phyloP scores from a whole-genome alignment of 768 basidiomycete genomes.

The Hygrocybe punicea region DNA sequence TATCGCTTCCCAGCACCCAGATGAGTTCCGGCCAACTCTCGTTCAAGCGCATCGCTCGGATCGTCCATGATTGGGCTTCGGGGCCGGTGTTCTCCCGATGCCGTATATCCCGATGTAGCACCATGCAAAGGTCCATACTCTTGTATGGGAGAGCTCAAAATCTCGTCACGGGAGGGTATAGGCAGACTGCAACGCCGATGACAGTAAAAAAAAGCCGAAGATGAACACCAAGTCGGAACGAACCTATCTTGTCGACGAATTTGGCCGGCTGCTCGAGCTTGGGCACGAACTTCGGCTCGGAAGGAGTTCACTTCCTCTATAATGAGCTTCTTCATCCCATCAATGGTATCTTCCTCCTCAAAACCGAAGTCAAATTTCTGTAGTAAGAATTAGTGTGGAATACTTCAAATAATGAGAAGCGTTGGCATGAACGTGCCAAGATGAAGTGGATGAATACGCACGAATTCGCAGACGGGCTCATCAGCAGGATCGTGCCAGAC shows the following conservation, averaged over 20 bases:
- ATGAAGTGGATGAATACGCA: slow-evolving; percentile 29
- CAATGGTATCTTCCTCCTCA: slow-evolving; percentile 93
- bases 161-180: slow-evolving; percentile 78
- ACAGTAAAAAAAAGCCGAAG: slow-evolving; percentile 1
- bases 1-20: slow-evolving; percentile 28
- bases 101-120: slow-evolving; percentile 66
- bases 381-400: background rate
- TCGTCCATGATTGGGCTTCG: slow-evolving; percentile 79
- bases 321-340: slow-evolving; percentile 96
- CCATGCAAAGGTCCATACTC: slow-evolving; percentile 61
- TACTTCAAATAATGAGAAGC: too few species aligned
- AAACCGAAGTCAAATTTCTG: slow-evolving; percentile 95
- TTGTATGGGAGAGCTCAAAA: slow-evolving; percentile 69
- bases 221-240: slow-evolving; percentile 9
- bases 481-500: slow-evolving; percentile 99
- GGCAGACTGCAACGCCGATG: slow-evolving; percentile 51
- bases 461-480: slow-evolving; percentile 80
- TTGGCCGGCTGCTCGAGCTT: slow-evolving; percentile 68
- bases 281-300: slow-evolving; percentile 85
- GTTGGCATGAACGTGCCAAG: too few species aligned
- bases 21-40: slow-evolving; percentile 77
- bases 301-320: slow-evolving; percentile 89
- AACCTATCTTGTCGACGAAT: slow-evolving; percentile 77
- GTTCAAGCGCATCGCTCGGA: slow-evolving; percentile 80
- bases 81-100: slow-evolving; percentile 37